A percentile compares a stretch with the other conserved stretches of the same genome.
Conservation (phyloP, 176 grass and related monocot species). For the Guadua angustifolia region DNA sequence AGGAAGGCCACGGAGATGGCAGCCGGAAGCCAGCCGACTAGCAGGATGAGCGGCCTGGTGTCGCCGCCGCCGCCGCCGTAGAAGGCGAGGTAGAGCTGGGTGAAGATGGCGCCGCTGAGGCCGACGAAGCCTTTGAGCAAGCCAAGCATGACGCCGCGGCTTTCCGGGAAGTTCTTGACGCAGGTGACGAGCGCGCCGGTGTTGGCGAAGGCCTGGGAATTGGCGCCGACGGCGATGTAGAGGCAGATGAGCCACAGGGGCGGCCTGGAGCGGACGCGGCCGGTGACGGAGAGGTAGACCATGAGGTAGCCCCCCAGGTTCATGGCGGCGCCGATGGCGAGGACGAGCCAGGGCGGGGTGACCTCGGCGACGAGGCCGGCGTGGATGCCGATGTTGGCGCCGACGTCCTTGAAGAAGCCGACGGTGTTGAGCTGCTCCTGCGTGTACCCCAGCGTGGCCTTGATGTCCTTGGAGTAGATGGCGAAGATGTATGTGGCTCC, state of each 20-base stretch:
- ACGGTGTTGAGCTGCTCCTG: slow-evolving; percentile 69
- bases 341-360: slow-evolving; percentile 50
- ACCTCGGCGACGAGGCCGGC: slow-evolving; percentile 59
- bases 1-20: slow-evolving; percentile 50
- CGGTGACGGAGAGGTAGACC: slow-evolving; percentile 66
- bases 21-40: slow-evolving; percentile 55
- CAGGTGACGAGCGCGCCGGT: slow-evolving; percentile 76
- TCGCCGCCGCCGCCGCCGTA: slow-evolving; percentile 46
- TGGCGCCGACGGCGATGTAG: slow-evolving; percentile 66
- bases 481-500: slow-evolving; percentile 66
- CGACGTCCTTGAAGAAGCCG: slow-evolving; percentile 68
- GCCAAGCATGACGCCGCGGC: slow-evolving; percentile 31
- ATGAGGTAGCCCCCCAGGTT: slow-evolving; percentile 66
- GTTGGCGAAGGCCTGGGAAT: slow-evolving; percentile 76
- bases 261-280: background rate
- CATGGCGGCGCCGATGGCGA: slow-evolving; percentile 55
- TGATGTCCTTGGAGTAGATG: slow-evolving; percentile 75
- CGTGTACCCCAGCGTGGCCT: slow-evolving; percentile 52
- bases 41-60: slow-evolving; percentile 49
- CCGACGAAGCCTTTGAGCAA: slow-evolving; percentile 33
- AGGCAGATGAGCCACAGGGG: slow-evolving; percentile 61
- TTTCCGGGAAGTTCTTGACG: slow-evolving; percentile 56
- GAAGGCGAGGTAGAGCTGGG: slow-evolving; percentile 73
- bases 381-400: slow-evolving; percentile 61
- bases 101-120: slow-evolving; percentile 76